A percentile compares a stretch with the other conserved stretches of the same genome.
phyloP scores from a whole-genome alignment of 1,284 basidiomycete species.

The Erythrobasidium hasegawianum region DNA sequence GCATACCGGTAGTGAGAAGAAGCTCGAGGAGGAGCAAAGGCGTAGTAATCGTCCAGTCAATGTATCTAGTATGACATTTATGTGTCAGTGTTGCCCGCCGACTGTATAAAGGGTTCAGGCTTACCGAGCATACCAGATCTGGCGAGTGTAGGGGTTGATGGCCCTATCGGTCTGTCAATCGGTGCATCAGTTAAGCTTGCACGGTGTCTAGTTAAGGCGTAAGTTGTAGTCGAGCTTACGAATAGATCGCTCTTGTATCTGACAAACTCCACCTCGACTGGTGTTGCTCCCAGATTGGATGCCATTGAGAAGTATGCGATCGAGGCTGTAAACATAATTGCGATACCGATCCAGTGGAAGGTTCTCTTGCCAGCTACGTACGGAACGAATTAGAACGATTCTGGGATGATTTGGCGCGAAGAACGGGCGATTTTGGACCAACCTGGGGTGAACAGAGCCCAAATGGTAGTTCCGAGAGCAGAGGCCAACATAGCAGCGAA shows the following conservation, averaged over 20 bases:
- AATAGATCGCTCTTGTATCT: slow-evolving; percentile 39
- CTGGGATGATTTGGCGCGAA: background rate
- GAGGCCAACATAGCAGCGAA: slow-evolving; percentile 47
- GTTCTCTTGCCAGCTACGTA: slow-evolving; percentile 50
- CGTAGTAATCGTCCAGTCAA: slow-evolving; percentile 59
- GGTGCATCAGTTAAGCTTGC: too few relatives aligned
- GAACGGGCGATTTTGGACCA: slow-evolving; percentile 41
- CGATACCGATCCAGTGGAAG: slow-evolving; percentile 35
- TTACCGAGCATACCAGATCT: slow-evolving; percentile 56
- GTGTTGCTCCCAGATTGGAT: slow-evolving; percentile 59
- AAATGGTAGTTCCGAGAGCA: slow-evolving; percentile 46
- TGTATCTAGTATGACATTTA: slow-evolving; percentile 50
- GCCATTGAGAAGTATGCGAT: slow-evolving; percentile 59
- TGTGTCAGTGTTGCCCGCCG: too few relatives aligned
- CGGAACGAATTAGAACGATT: background rate
- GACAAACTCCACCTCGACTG: slow-evolving; percentile 55
- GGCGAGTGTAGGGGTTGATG: slow-evolving; percentile 50
- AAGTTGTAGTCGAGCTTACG: slow-evolving; percentile 36
- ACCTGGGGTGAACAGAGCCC: slow-evolving; percentile 51
- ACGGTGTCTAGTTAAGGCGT: too few relatives aligned
- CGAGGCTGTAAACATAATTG: slow-evolving; percentile 47
- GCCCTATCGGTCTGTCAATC: slow-evolving; percentile 41
- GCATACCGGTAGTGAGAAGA: slow-evolving; percentile 56
- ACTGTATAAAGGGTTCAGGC: too few relatives aligned
- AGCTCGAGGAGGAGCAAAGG: slow-evolving; percentile 58